phyloP scores from a whole-genome alignment of 805 yeast species.

The Hanseniaspora occidentalis region DNA sequence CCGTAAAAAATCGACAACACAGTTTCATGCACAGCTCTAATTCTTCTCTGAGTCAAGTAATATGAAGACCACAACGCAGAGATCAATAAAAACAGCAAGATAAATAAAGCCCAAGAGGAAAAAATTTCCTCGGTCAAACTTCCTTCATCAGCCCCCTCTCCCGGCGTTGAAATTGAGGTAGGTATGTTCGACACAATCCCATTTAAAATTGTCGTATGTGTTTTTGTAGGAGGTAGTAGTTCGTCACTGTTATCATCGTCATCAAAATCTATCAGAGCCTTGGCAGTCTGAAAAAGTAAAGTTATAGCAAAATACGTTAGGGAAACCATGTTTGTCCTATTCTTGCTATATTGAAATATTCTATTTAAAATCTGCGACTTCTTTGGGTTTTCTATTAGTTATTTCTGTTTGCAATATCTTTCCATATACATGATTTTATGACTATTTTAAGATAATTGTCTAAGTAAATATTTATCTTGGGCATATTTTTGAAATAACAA shows the following conservation, averaged over 20 bases:
- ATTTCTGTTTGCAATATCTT: no score
- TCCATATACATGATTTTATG: no score
- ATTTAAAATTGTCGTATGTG: not conserved
- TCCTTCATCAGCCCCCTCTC: conserved; percentile 52
- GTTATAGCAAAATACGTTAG: not conserved
- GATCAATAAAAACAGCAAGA: conserved; percentile 64
- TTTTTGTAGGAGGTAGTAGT: conserved; percentile 10
- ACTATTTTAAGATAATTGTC: no score
- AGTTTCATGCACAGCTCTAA: conserved; percentile 95
- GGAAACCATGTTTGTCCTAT: not conserved
- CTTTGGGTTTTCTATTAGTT: not conserved
- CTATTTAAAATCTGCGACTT: not conserved
- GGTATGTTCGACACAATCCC: conserved; percentile 17
- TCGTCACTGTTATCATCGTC: conserved; percentile 19
- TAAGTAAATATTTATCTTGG: not conserved
- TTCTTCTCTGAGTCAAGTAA: conserved; percentile 78
- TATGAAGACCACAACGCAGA: conserved; percentile 93
- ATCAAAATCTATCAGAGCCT: conserved; percentile 6
- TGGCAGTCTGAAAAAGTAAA: conserved; percentile 1
- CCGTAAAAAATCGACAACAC: conserved; percentile 94
- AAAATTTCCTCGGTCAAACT: conserved; percentile 92
- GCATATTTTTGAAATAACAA: no score
- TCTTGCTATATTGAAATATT: not conserved
- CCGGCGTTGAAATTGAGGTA: conserved; percentile 31
- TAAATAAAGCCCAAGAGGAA: conserved; percentile 94